Evolutionary conservation across 139 green algal species (phyloP), one percentile per base, ranked within the genome.

Genomic region (Spirogloea muscicola): DNA sequence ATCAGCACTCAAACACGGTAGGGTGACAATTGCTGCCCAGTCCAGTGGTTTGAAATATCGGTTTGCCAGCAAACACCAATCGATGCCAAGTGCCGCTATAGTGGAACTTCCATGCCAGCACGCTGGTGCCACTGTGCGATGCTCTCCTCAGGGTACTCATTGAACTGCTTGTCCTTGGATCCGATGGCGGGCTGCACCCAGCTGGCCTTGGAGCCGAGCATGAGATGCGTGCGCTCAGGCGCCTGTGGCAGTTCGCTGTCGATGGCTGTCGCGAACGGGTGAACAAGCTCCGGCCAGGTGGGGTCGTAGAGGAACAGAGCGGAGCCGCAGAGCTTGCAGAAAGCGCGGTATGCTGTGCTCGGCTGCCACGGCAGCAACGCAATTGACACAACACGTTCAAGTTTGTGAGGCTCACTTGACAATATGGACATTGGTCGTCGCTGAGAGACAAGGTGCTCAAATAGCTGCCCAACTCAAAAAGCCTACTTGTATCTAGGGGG

Each of bases 61-160:
- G n/a, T n/a, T n/a, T n/a, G n/a, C n/a, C n/a, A n/a, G n/a, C n/a
- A n/a, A n/a, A n/a, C n/a, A n/a, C n/a, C n/a, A n/a, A n/a, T n/a
- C n/a, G n/a, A n/a, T n/a, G n/a, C n/a, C n/a, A n/a, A n/a, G n/a
- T n/a, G n/a, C n/a, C n/a, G n/a, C n/a, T n/a, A n/a, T n/a, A n/a
- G n/a, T n/a, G n/a, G n/a, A n/a, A n/a, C n/a, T n/a, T 57, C 62
- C 41, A 84, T 25, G 2, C 63, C 61, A 34, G 78, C 70, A 41
- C 81, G 74, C 52, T 84, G 74, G 51, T 89, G 84, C 84, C 84
- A 89, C 6, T 89, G 75, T 21, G 84, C 84, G 43, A 89, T 77
- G 40, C 69, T 72, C 49, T 86, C 81, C 68, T 84, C 27, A 34
- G 84, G 84, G 38, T 88, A 89, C n/a, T 75, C 63, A 0, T 89